These are phyloP conservation scores for Plantago coronopus DNA, from an alignment of 305 asterid species.

Conservation along the genomic window DNA sequence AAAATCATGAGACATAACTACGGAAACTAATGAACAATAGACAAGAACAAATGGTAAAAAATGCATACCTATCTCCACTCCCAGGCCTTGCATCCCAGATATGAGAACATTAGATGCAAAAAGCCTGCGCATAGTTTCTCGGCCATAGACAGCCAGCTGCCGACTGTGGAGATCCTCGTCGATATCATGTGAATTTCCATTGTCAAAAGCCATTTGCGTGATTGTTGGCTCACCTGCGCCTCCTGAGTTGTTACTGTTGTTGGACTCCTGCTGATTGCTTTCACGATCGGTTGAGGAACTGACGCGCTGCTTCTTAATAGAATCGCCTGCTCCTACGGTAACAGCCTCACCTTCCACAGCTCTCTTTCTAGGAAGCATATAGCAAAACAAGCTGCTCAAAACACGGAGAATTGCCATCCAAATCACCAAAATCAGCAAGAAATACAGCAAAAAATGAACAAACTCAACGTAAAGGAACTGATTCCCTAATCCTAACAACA, in stretches of 20 bases:
- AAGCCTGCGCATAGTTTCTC: slow-evolving; percentile 90
- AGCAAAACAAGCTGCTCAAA: slow-evolving; percentile 73
- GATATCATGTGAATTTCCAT: slow-evolving; percentile 74
- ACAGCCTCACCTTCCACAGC: slow-evolving; percentile 82
- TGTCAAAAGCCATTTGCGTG: slow-evolving; percentile 80
- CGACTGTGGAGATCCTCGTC: slow-evolving; percentile 99
- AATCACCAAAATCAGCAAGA: slow-evolving; percentile 37
- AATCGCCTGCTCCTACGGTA: slow-evolving; percentile 39
- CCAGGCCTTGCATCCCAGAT: slow-evolving; percentile 98
- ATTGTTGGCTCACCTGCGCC: slow-evolving; percentile 37
- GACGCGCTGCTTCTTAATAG: slow-evolving; percentile 51
- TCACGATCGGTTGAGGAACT: slow-evolving; percentile 32
- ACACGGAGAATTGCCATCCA: slow-evolving; percentile 51
- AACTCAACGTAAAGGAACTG: slow-evolving; percentile 25
- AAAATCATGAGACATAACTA: not conserved
- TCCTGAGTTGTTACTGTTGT: slow-evolving; percentile 37
- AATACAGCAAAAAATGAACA: slow-evolving; percentile 13
- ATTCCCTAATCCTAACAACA: slow-evolving; percentile 10
- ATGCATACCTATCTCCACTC: slow-evolving; percentile 83
- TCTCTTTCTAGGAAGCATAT: slow-evolving; percentile 98
- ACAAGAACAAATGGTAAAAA: slow-evolving; percentile 1
- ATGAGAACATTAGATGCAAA: slow-evolving; percentile 84
- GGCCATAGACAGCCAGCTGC: slow-evolving; percentile 96
- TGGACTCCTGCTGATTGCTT: slow-evolving; percentile 29
- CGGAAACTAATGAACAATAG: not conserved